Evolutionary conservation across 257 asterid genomes (phyloP).

Genomic region (Solanum megistacrolobum): DNA sequence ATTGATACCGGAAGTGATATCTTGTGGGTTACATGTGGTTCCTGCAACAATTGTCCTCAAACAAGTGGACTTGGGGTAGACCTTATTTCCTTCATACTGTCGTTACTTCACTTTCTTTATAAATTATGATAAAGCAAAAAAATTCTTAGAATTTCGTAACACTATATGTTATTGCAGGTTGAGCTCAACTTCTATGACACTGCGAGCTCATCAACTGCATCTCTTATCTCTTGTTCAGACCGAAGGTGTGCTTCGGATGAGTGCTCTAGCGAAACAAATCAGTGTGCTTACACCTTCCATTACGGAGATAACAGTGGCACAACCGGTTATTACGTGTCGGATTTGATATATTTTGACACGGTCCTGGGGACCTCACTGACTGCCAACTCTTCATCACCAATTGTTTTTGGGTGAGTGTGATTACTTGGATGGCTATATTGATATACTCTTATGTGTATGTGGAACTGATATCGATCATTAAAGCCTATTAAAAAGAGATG

Average conservation of each 20-base stretch:
- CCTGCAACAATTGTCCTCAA: constrained; percentile 71
- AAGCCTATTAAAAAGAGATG: not conserved
- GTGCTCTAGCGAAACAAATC: constrained; percentile 51
- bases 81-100: not conserved
- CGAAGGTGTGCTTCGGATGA: constrained; percentile 35
- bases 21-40: constrained; percentile 75
- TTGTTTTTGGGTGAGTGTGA: constrained; percentile 71
- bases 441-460: not conserved
- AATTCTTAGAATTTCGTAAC: not conserved
- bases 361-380: constrained; percentile 51
- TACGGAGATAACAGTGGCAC: constrained; percentile 96
- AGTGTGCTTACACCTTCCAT: constrained; percentile 66
- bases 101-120: not conserved
- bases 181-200: constrained; percentile 66
- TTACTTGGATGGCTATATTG: not conserved
- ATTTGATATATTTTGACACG: constrained; percentile 62
- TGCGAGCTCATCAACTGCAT: constrained; percentile 55
- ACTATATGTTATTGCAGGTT: constrained; percentile 41
- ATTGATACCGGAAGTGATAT: constrained; percentile 91
- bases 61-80: constrained; percentile 82
- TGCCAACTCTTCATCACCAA: constrained; percentile 80
- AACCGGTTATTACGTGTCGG: constrained; percentile 67
- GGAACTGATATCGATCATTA: not conserved
- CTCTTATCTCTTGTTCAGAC: constrained; percentile 69
- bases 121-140: not conserved